phyloP scores from a whole-genome alignment of 306 rosid genomes.

The Ceratonia siliqua region DNA sequence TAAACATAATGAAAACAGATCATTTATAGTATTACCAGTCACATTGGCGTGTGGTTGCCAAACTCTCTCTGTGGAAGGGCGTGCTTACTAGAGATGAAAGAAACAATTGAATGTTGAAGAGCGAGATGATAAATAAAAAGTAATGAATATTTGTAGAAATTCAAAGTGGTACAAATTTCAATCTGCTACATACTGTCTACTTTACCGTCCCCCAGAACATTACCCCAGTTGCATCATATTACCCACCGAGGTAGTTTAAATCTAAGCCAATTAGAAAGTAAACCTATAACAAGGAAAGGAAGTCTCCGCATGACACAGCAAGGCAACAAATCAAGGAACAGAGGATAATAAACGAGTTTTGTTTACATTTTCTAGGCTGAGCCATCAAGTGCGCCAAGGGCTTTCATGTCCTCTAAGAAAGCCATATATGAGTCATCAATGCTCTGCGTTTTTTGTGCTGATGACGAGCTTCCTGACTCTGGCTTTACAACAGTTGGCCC shows the following conservation, averaged over 20 bases:
- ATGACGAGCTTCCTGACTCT: slow-evolving; percentile 51
- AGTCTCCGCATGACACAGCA: not conserved
- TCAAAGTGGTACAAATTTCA: not conserved
- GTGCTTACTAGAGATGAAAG: not conserved
- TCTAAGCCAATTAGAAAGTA: not conserved
- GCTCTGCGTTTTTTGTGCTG: slow-evolving; percentile 69
- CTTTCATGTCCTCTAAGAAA: slow-evolving; percentile 92
- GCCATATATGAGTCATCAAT: slow-evolving; percentile 79
- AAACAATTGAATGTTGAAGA: not conserved
- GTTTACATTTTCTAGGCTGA: not conserved
- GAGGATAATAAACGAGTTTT: not conserved
- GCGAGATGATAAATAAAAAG: not conserved
- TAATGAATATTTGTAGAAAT: not conserved
- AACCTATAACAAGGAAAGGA: not conserved
- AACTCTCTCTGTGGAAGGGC: too few species aligned
- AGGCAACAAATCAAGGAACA: not conserved
- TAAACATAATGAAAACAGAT: too few species aligned
- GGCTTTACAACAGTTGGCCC: slow-evolving; percentile 52
- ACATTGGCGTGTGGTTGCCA: too few species aligned
- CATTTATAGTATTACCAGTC: too few species aligned
- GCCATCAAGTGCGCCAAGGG: slow-evolving; percentile 82
- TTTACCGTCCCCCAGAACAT: not conserved
- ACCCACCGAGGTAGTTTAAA: not conserved
- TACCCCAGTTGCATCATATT: slow-evolving; percentile 2
- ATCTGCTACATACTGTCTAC: not conserved